Percentiles rank a stretch among this genome's conserved stretches.
phyloP scores from a whole-genome alignment of 164 flowering plant genomes.

The Hamamelis virginiana region DNA sequence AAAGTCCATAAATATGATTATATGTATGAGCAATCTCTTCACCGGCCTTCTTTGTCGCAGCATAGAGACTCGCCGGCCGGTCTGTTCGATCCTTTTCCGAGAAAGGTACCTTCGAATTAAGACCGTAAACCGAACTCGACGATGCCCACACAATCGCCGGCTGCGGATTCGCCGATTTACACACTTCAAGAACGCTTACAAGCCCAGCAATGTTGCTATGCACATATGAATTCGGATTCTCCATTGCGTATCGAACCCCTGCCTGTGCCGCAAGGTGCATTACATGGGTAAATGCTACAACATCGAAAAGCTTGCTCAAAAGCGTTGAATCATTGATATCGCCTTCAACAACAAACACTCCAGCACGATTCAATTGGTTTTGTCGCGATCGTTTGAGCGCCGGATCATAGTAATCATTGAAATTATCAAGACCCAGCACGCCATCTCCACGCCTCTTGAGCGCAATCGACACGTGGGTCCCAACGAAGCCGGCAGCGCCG shows the following conservation, averaged over 20 bases:
- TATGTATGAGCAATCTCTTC: constrained; percentile 55
- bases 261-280: constrained; percentile 45
- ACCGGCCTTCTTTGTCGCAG: constrained; percentile 61
- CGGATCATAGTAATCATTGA: constrained; percentile 33
- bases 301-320: constrained; percentile 31
- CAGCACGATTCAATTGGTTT: constrained; percentile 14
- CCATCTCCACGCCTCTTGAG: constrained; percentile 34
- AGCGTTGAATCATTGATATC: constrained; percentile 32
- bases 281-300: constrained; percentile 34
- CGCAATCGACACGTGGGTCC: constrained; percentile 28
- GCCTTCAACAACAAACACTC: constrained; percentile 30
- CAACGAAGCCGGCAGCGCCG: constrained; percentile 40
- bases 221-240: constrained; percentile 34
- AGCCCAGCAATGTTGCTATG: constrained; percentile 35
- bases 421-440: constrained; percentile 35
- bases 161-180: constrained; percentile 35
- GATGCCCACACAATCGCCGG: constrained; percentile 44
- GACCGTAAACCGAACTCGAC: constrained; percentile 42
- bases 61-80: constrained; percentile 54
- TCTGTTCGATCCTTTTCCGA: constrained; percentile 55
- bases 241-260: constrained; percentile 41
- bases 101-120: constrained; percentile 38
- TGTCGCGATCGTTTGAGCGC: constrained; percentile 25
- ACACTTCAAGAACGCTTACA: constrained; percentile 34
- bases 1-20: constrained; percentile 51